phyloP scores from a whole-genome alignment of 768 basidiomycete species.

The Clitopilus hobsonii region DNA sequence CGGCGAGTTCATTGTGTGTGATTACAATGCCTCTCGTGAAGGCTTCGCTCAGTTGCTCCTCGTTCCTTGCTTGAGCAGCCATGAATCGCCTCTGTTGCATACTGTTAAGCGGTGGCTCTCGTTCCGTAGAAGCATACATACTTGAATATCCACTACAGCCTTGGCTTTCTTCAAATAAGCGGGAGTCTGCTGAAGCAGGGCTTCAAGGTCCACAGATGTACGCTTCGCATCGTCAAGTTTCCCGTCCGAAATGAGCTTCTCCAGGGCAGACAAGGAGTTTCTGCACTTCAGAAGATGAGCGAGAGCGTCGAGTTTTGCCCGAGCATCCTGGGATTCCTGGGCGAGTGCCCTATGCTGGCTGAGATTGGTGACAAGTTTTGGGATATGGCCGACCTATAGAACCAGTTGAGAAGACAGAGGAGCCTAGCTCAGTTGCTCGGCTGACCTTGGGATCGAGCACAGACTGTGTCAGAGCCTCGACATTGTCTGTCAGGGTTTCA shows the following conservation, averaged over 20 bases:
- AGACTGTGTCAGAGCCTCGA: constrained; percentile 43
- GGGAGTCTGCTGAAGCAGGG: constrained; percentile 43
- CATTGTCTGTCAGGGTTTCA: constrained; percentile 43
- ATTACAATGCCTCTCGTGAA: constrained; percentile 56
- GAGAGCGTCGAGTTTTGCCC: constrained; percentile 44
- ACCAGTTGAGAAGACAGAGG: constrained; percentile 3
- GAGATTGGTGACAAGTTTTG: constrained; percentile 50
- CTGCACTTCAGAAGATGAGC: constrained; percentile 52
- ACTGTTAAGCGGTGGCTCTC: not conserved
- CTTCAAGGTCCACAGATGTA: constrained; percentile 36
- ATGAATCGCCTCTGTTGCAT: constrained; percentile 47
- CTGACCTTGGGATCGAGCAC: constrained; percentile 61
- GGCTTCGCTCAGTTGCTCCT: constrained; percentile 71
- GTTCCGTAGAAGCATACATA: constrained; percentile 18
- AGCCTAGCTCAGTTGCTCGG: not conserved
- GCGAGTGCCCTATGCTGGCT: constrained; percentile 57
- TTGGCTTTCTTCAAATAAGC: constrained; percentile 43
- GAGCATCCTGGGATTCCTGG: constrained; percentile 56
- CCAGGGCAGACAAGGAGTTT: constrained; percentile 38
- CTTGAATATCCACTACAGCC: constrained; percentile 57
- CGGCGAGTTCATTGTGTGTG: constrained; percentile 41
- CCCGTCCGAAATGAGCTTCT: constrained; percentile 46
- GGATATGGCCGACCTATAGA: constrained; percentile 62
- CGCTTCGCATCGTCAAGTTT: constrained; percentile 59
- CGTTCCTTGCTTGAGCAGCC: constrained; percentile 50